Percentiles rank a stretch among this genome's conserved stretches.
Evolutionary conservation across 495 filamentous ascomycete genomes (phyloP).

Genomic region (Talaromyces nanjingensis): DNA sequence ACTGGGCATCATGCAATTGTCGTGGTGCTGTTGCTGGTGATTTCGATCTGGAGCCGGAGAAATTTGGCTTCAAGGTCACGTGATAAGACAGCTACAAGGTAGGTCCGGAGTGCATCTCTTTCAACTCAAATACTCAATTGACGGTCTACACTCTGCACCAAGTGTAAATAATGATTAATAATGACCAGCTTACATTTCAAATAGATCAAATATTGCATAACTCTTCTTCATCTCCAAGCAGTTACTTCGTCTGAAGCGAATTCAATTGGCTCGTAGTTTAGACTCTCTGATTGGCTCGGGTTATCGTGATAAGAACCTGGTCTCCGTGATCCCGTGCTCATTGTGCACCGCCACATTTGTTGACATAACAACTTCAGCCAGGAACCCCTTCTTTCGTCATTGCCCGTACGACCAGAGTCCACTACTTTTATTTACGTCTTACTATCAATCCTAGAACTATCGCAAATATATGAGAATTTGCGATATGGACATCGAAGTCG

Average conservation of each 20-base stretch:
- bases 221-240: background rate
- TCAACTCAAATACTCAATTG: background rate
- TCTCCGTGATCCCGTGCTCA: background rate
- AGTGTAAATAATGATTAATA: background rate
- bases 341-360: slow-evolving; percentile 4
- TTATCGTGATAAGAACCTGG: slow-evolving; percentile 6
- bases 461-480: background rate
- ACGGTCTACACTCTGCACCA: background rate
- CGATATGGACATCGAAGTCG: background rate
- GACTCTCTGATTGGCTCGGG: background rate
- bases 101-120: too few relatives aligned
- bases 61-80: slow-evolving; percentile 3
- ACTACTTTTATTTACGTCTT: background rate
- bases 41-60: background rate
- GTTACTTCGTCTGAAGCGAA: background rate
- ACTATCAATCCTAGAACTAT: too few relatives aligned
- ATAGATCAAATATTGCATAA: background rate
- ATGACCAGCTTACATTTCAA: background rate
- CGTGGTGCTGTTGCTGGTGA: background rate
- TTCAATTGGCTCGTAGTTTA: background rate
- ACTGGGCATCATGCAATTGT: slow-evolving; percentile 1
- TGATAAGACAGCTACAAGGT: too few relatives aligned
- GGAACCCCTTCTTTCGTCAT: background rate
- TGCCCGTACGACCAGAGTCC: background rate
- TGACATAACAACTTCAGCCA: background rate